Evolutionary conservation across 495 filamentous ascomycete genomes (phyloP).

Genomic region (Lophiotrema nucula): DNA sequence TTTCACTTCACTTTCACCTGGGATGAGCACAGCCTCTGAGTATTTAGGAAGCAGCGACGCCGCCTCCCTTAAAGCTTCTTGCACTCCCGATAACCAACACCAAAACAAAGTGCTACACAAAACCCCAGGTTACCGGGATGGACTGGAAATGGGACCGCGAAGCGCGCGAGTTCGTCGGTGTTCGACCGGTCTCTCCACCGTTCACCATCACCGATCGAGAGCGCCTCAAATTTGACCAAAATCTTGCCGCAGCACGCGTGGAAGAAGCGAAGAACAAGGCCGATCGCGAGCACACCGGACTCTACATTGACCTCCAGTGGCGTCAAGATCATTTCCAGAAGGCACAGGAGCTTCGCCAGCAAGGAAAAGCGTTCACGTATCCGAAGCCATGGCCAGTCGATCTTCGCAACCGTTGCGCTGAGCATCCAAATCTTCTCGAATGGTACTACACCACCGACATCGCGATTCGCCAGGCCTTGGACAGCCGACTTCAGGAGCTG

Average conservation of each 20-base stretch:
- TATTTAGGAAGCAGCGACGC: too few relatives aligned
- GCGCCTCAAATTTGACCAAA: not conserved
- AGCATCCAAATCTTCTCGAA: not conserved
- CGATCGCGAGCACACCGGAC: not conserved
- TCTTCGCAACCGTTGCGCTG: not conserved
- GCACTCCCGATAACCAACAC: too few relatives aligned
- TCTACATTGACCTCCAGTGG: not conserved
- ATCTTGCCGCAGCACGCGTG: not conserved
- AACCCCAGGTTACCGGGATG: too few relatives aligned
- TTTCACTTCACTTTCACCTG: too few relatives aligned
- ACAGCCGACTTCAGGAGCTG: not conserved
- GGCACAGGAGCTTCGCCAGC: not conserved
- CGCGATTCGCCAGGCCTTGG: not conserved
- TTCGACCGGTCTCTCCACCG: too few relatives aligned
- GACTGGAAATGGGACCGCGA: too few relatives aligned
- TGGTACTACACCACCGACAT: not conserved
- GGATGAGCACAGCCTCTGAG: too few relatives aligned
- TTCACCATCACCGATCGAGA: too few relatives aligned
- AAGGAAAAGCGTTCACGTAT: not conserved
- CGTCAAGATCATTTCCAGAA: not conserved
- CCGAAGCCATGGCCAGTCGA: not conserved
- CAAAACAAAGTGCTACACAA: too few relatives aligned
- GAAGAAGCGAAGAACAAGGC: not conserved
- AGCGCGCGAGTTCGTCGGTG: too few relatives aligned
- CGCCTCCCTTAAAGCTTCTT: too few relatives aligned